Base-by-base conservation (phyloP, 148 eudicot genomes). In the Rhododendron williamsianum region DNA sequence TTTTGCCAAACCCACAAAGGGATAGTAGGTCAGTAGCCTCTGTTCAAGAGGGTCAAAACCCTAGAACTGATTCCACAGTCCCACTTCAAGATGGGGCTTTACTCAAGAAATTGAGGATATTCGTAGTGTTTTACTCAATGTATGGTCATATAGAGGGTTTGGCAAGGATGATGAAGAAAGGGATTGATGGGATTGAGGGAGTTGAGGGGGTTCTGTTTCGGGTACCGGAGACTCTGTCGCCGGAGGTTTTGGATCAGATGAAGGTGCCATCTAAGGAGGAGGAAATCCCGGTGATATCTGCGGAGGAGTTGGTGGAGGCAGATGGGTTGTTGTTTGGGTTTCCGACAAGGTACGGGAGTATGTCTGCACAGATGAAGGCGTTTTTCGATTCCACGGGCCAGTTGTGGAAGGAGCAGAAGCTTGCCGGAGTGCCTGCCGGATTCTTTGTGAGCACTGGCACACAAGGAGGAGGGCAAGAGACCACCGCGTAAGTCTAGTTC, bases 321-420 rank as follows among this genome's bases (percentile, higher is more conserved):
- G 95, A 93, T 86, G 99, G 98, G 69, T 82, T 96, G 30, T 87
- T 96, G 94, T 96, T 96, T 60, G 98, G 98, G 87, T 94, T 96
- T 82, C 99, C 99, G 10, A 96, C 99, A 0, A 91, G 99, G 91
- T 96, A 88, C 52, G 98, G 98, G 4, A 83, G 87, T 84, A 93
- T 96, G 99, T 91, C 98, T 19, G 94, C 95, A 0, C 99, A 96
- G 84, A 96, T 96, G 99, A 93, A 96, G 92, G 93, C 99, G 10
- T 93, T 96, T 88, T 96, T 93, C 10, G 98, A 96, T 82, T 92
- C 95, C 2, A 94, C 96, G 0, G 96, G 95, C 56, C 80, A 81
- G 81, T 81, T 94, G 85, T 96, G 98, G 98, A 93, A 84, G 82
- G 94, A 92, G 78, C 98, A 96, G 89, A 85, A 89, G 82, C 96